Evolutionary conservation across 208 protist species (phyloP).

Genomic region (Crithidia fasciculata): DNA sequence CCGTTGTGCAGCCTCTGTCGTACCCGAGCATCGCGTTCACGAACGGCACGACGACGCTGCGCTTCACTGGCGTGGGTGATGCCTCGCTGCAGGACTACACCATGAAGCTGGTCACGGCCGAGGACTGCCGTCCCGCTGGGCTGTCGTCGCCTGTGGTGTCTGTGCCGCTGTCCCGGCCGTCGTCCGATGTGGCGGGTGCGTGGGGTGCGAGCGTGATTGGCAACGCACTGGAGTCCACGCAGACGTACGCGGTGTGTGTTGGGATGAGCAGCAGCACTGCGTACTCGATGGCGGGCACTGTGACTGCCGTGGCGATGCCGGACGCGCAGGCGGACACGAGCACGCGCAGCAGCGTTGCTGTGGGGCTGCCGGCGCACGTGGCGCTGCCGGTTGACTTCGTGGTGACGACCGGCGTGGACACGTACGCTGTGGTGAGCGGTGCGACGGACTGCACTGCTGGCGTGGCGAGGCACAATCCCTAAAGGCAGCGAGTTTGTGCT

Average conservation of each 20-base stretch:
- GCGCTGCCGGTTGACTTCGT: not conserved
- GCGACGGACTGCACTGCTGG: conserved; percentile 15
- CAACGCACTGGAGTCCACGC: too few species aligned
- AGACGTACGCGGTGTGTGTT: not conserved
- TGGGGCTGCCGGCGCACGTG: not conserved
- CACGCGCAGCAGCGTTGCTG: not conserved
- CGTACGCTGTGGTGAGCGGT: not conserved
- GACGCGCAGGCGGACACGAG: not conserved
- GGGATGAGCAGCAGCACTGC: not conserved
- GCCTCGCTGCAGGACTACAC: too few species aligned
- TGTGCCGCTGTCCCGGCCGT: not conserved
- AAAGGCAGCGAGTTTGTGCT: conserved; percentile 38
- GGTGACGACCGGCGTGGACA: not conserved
- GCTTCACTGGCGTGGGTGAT: too few species aligned
- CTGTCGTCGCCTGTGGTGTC: not conserved
- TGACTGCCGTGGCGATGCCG: not conserved
- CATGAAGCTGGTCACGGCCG: too few species aligned
- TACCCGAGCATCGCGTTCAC: not conserved
- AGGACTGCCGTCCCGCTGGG: too few species aligned
- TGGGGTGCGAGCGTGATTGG: too few species aligned
- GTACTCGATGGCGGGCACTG: not conserved
- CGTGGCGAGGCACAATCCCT: conserved; percentile 36
- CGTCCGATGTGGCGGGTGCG: too few species aligned
- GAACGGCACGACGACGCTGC: not conserved
- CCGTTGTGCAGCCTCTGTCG: not conserved